Evolutionary conservation across 495 filamentous ascomycete species (phyloP), one percentile per base, ranked within the genome.

Genomic region (Parachaetomium inaequale): DNA sequence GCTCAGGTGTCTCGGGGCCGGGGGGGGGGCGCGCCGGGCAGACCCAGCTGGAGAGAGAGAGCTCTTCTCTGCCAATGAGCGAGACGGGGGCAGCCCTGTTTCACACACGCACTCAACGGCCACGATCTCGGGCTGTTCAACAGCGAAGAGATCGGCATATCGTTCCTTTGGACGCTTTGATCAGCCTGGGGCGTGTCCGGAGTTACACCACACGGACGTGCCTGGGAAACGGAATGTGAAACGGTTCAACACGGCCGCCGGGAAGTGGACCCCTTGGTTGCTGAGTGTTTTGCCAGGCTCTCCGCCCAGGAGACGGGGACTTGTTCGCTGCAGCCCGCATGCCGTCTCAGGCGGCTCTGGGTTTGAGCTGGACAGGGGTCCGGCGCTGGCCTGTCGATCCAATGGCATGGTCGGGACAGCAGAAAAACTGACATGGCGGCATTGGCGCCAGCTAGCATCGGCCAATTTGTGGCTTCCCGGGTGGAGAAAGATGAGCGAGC

Each of bases 291-390:
- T 42, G 38, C 11, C 38, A n/a, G 38, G 34, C 34, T 26, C 3
- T 49, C 45, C 45, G 45, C 15, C 45, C 45, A 32, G 43, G 38
- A 38, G 15, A 25, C 19, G 46, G 53, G 62, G 42, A 42, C 31
- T 53, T 19, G 14, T 60, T 42, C 46, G 28, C n/a, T 59, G 58
- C 57, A 59, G 61, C 55, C 42, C 57, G 61, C 60, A 63, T 62
- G 21, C 25, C 29, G 26, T 51, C 34, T 50, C 40, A 63, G 38
- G 69, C 65, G 68, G 70, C 69, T 70, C 67, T 59, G 59, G 43
- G 66, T 68, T 72, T 72, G 64, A 66, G 71, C 69, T 73, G 67
- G 67, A 72, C 71, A 72, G 66, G 71, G 71, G 63, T 67, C 52
- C 12, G 55, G 38, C 19, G 40, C 47, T 45, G 32, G 34, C 38